Evolutionary conservation across 345 rosid genomes (phyloP).

Genomic region (Melaleuca quinquenervia): DNA sequence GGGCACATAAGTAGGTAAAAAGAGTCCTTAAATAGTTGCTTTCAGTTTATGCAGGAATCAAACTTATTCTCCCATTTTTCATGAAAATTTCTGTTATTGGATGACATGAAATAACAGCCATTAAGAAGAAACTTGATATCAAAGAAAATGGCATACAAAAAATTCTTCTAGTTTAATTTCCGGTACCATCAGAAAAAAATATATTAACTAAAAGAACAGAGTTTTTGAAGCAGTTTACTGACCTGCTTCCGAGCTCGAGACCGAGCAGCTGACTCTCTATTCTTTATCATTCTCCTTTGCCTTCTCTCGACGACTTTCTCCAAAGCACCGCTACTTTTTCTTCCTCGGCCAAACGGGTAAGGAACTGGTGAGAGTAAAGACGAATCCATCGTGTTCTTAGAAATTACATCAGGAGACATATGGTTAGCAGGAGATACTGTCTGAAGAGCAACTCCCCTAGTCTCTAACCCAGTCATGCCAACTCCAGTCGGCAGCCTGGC

Average conservation of each 20-base stretch:
- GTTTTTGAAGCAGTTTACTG: not conserved
- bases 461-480: not conserved
- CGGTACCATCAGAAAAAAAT: not conserved
- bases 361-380: constrained; percentile 74
- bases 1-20: not conserved
- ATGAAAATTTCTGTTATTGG: not conserved
- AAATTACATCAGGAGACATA: constrained; percentile 34
- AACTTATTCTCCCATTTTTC: not conserved
- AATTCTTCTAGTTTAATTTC: not conserved
- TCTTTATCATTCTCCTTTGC: constrained; percentile 97
- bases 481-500: not conserved
- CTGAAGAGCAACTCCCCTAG: not conserved
- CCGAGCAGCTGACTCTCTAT: constrained; percentile 97
- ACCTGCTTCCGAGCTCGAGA: constrained; percentile 99
- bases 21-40: not conserved
- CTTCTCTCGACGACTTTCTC: constrained; percentile 97
- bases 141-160: not conserved
- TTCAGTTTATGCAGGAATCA: not conserved
- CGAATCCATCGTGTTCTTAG: constrained; percentile 45
- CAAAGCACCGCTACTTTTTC: constrained; percentile 49
- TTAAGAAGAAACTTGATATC: not conserved
- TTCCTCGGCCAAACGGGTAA: constrained; percentile 59
- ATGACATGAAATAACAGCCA: not conserved
- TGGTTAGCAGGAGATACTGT: constrained; percentile 19
- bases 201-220: not conserved